Base-by-base conservation (phyloP, 345 rosid genomes). In the Murraya koenigii region DNA sequence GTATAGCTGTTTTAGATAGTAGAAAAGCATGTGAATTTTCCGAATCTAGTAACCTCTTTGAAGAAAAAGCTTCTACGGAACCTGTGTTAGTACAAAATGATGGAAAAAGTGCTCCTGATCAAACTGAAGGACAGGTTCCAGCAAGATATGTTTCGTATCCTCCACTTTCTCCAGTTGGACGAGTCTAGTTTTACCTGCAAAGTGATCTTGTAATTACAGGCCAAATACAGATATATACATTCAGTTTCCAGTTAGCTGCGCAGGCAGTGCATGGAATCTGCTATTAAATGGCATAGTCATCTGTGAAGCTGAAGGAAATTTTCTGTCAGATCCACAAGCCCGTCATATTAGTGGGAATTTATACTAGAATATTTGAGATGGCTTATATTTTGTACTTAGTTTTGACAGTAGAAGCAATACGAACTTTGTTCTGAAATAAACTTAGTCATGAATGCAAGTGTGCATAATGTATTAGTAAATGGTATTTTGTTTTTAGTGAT, bases 1-100 rank as follows among this genome's bases (percentile, higher is more conserved):
- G 97, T 82, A 83, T 94, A 81, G 92, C 97, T 6, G 84, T 86
- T 77, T 84, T 90, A 74, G 99, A 95, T 61, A 78, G 93, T 76
- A 75, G 84, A 63, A 85, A 84, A 52, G 71, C 77, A 60, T 67
- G 75, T 11, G 86, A 80, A 65, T 75, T 73, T 28, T 69, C 65
- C 28, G 90, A 84, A 69, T 63, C 75, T 2, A 69, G 70, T 65
- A 67, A 74, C 72, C 47, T 28, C 1, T 63, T 32, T 26, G 71
- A 79, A 82, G 90, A 80, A 33, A 85, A 77, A 80, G 75, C 82
- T 20, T 54, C n/a, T 15, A 76, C 73, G 52, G 89, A 80, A 67
- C 67, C 81, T 52, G 62, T 64, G n/a, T 69, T 52, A 30, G 30
- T 78, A 41, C 83, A 72, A 23, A 82, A 73, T 54, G 85, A 80